phyloP scores from a whole-genome alignment of 768 basidiomycete genomes.

The Collybiopsis confluens region DNA sequence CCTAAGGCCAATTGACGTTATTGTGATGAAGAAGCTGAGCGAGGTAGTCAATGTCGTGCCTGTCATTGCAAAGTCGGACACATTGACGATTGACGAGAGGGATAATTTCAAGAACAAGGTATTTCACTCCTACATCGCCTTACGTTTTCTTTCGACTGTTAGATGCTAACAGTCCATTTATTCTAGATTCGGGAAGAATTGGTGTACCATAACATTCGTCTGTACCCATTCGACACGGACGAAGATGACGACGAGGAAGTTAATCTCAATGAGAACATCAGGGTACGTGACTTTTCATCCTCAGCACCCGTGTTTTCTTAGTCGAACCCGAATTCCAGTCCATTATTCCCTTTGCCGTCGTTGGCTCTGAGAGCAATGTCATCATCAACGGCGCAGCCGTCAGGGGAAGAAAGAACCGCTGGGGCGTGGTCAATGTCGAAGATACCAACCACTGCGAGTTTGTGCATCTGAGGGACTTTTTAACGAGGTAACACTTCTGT shows the following conservation, averaged over 20 bases:
- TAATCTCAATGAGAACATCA: slow-evolving; percentile 82
- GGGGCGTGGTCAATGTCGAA: slow-evolving; percentile 98
- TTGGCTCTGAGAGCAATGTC: slow-evolving; percentile 95
- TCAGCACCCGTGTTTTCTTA: not conserved
- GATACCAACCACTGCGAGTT: slow-evolving; percentile 98
- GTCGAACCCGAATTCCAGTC: slow-evolving; percentile 40
- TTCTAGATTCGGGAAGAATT: slow-evolving; percentile 88
- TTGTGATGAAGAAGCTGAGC: slow-evolving; percentile 98
- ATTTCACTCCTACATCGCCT: slow-evolving; percentile 12
- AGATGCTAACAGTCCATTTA: not conserved
- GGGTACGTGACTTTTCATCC: slow-evolving; percentile 49
- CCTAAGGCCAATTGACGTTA: slow-evolving; percentile 93
- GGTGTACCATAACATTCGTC: slow-evolving; percentile 83
- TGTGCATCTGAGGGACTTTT: slow-evolving; percentile 93
- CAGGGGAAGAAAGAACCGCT: slow-evolving; percentile 94
- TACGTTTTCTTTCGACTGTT: not conserved
- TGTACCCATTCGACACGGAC: slow-evolving; percentile 97
- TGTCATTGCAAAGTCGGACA: slow-evolving; percentile 98
- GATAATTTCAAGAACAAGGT: slow-evolving; percentile 92
- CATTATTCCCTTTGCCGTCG: slow-evolving; percentile 95
- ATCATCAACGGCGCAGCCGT: slow-evolving; percentile 95
- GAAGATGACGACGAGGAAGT: slow-evolving; percentile 93
- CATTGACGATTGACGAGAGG: slow-evolving; percentile 89
- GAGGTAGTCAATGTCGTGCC: slow-evolving; percentile 99
- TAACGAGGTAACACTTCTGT: slow-evolving; percentile 56